Base-by-base conservation (phyloP, 2,329 filamentous ascomycete genomes). In the Aspergillus sp. region DNA sequence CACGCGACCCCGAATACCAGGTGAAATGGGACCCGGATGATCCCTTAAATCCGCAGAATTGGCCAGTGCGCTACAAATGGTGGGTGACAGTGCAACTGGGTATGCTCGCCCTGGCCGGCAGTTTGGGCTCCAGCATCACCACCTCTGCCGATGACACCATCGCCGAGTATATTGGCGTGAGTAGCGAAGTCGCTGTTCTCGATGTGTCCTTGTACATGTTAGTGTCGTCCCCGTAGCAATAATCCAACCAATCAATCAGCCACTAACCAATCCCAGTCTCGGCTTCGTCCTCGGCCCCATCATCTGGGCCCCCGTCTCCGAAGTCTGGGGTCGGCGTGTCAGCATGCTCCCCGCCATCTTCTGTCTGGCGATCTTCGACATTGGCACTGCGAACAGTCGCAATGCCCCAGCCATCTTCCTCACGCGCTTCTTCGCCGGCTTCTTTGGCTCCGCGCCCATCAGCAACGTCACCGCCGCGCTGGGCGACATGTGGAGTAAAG, bases 101-200 rank as follows among this genome's bases (percentile, higher is more conserved):
- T 23, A 75, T 84, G 73, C 72, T 85, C 15, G 82, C 83, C 1
- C 68, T 84, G n/a, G 72, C 76, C 8, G 81, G 80, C 15, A 81
- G 78, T 61, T 67, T 84, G 51, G 83, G 80, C 4, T 82, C 80
- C 5, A 82, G 80, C 17, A 82, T 85, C 58, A 80, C 82, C 41
- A 73, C 82, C 2, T 79, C 83, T 0, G 83, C 81, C 1, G 75
- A 79, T 49, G 51, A 70, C 4, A 71, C 65, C 1, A 79, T 86
- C 39, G 74, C 79, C 2, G 60, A 68, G 32, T 78, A 84, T 55
- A 59, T 80, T 25, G 72, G 73, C 9, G 74, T 84, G 30, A 77
- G 76, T 25, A 59, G 65, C 17, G 80, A 84, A 56, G 76, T 76
- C 9, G 74, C 78, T 2, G 80, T 84, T 2, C 65, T 84, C 5